Evolutionary conservation across 208 protist species (phyloP).

Genomic region (Acanthamoeba culbertsoni): DNA sequence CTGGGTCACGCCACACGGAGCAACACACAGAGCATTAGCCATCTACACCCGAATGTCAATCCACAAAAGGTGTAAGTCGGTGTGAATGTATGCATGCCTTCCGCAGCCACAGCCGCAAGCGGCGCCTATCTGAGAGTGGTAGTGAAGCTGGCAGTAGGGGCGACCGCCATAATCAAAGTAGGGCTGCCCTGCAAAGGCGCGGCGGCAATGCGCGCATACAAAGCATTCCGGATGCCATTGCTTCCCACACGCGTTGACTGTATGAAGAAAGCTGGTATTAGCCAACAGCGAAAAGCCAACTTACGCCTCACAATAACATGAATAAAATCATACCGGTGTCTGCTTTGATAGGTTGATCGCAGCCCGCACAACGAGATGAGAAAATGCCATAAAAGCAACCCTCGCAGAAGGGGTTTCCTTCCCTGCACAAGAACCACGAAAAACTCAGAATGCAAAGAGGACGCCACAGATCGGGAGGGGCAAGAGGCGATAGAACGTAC

Average conservation of each 20-base stretch:
- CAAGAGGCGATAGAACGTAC: neutral
- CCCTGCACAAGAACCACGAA: neutral
- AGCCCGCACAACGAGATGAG: constrained; percentile 54
- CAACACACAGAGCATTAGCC: neutral
- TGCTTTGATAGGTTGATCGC: constrained; percentile 55
- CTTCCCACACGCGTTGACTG: constrained; percentile 58
- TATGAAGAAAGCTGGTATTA: neutral
- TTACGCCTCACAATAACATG: too few species aligned
- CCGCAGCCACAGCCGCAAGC: constrained; percentile 50
- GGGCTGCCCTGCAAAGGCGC: constrained; percentile 30
- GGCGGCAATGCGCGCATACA: constrained; percentile 61
- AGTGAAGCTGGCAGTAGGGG: constrained; percentile 55
- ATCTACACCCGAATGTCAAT: neutral
- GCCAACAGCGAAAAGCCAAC: neutral
- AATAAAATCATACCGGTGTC: too few species aligned
- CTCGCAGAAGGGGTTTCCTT: constrained; percentile 65
- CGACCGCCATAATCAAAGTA: constrained; percentile 54
- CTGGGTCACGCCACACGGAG: neutral
- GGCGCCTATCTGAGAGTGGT: constrained; percentile 41
- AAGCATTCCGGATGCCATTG: constrained; percentile 68
- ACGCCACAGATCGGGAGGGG: neutral
- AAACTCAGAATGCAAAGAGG: neutral
- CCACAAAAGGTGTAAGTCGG: neutral
- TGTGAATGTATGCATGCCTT: neutral
- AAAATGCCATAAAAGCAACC: constrained; percentile 63